Evolutionary conservation across 192 early-diverging fungal species (phyloP).

Genomic region (Radiomyces spectabilis): DNA sequence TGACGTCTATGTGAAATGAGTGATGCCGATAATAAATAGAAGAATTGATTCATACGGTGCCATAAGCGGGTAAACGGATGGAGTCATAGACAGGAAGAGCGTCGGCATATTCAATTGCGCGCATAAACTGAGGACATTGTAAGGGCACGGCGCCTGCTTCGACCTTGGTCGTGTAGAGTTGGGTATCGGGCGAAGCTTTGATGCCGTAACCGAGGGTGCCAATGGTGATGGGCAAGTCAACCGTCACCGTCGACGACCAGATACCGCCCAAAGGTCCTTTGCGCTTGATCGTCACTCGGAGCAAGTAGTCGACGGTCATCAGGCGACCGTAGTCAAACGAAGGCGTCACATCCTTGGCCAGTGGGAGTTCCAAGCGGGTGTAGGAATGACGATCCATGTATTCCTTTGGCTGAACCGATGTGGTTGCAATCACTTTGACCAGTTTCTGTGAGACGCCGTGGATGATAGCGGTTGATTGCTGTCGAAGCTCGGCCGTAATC

Average conservation of each 20-base stretch:
- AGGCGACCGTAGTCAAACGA: conserved; percentile 5
- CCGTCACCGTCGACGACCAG: background rate
- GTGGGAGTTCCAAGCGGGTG: background rate
- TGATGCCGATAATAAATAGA: too few relatives aligned
- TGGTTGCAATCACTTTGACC: too few relatives aligned
- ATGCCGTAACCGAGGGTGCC: conserved; percentile 18
- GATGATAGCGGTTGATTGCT: too few relatives aligned
- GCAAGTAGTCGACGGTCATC: background rate
- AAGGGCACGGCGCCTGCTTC: background rate
- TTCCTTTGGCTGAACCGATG: too few relatives aligned
- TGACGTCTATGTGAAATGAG: too few relatives aligned
- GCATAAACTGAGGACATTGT: conserved; percentile 2
- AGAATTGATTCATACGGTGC: background rate
- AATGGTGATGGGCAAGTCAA: conserved; percentile 3
- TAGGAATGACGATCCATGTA: too few relatives aligned
- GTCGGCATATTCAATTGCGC: conserved; percentile 6
- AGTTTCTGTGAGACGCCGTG: too few relatives aligned
- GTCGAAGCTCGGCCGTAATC: too few relatives aligned
- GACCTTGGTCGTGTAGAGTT: conserved; percentile 3
- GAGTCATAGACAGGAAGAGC: conserved; percentile 9
- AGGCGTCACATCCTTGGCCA: conserved; percentile 3
- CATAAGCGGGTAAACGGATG: conserved; percentile 9
- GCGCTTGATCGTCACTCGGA: background rate
- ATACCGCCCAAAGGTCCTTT: background rate
- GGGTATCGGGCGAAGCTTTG: conserved; percentile 4